These are phyloP conservation scores for Leptodontidium sp. DNA, from an alignment of 2,329 filamentous ascomycete genomes.

Conservation along the genomic window DNA sequence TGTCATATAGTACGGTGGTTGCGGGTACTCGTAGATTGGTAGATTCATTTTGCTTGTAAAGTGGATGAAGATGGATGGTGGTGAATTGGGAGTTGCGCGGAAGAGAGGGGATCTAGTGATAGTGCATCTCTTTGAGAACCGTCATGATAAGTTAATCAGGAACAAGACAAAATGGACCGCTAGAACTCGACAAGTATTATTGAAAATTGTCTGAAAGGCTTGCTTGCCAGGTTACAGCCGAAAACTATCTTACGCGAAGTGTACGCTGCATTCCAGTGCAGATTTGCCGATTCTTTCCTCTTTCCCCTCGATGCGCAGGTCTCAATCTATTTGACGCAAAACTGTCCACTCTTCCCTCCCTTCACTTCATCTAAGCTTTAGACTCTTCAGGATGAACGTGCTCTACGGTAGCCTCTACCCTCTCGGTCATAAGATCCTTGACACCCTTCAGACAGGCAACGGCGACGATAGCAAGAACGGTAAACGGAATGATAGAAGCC, in stretches of 20 bases:
- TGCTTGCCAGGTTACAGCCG: not conserved
- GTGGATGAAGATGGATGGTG: too few relatives aligned
- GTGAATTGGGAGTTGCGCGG: too few relatives aligned
- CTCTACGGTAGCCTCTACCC: constrained; percentile 61
- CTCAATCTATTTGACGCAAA: not conserved
- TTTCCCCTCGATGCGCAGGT: not conserved
- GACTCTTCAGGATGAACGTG: constrained; percentile 32
- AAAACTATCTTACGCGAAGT: not conserved
- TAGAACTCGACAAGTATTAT: not conserved
- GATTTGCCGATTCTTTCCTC: not conserved
- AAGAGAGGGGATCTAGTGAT: too few relatives aligned
- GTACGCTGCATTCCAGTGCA: constrained; percentile 12
- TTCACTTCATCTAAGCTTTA: constrained; percentile 24
- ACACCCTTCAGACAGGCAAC: constrained; percentile 57
- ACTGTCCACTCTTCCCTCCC: too few relatives aligned
- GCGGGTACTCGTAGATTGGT: too few relatives aligned
- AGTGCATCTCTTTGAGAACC: too few relatives aligned
- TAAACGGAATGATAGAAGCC: constrained; percentile 60
- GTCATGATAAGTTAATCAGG: too few relatives aligned
- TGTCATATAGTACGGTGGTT: too few relatives aligned
- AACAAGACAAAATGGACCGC: too few relatives aligned
- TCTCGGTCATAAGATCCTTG: constrained; percentile 61
- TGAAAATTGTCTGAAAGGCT: not conserved
- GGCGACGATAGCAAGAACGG: constrained; percentile 56
- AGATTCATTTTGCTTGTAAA: too few relatives aligned